Evolutionary conservation across 1,284 basidiomycete genomes (phyloP), one percentile per base, ranked within the genome.

Genomic region (Cutaneotrichosporon arboriforme): DNA sequence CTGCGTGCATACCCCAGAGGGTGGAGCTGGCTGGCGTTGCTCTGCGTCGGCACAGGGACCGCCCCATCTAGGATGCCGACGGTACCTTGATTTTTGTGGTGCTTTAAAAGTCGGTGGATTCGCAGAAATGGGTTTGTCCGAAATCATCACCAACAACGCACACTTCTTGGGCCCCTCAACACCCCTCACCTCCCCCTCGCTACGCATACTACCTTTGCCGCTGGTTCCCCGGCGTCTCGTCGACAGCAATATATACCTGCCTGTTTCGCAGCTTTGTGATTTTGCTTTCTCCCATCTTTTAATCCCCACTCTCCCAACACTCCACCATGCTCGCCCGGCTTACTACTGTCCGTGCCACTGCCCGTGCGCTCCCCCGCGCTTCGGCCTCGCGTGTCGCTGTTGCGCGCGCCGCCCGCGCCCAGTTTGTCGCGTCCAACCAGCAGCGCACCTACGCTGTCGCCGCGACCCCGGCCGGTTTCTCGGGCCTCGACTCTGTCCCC

Each of bases 51-150:
- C 10, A 10, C 26, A 31, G 26, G 10, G 7, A 31, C 26, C 26
- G n/a, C n/a, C 26, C 26, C 26, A 31, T 31, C 26, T 31, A 31
- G 26, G 26, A 31, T 10, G 26, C 26, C 26, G 26, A 31, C 26
- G 26, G 26, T 31, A 31, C 26, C 26, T 31, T 31, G 26, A 31
- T 31, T 31, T n/a, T 21, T 31, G 41, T 21, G 20, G 21, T 43
- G 23, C 41, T 43, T 46, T n/a, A 70, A 83, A 55, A 47, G 39
- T 48, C 54, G 54, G 54, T 36, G 26, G 20, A n/a, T 49, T 49
- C 42, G 54, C 49, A 55, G 46, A 51, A 55, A 46, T 41, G 17
- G 41, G 42, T 58, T 58, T 48, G 46, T 51, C 57, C 52, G 52
- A 54, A 41, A 35, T 18, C 37, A 26, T 33, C 38, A 9, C 17